Conservation (phyloP, 75 land plant species). For the Cupressus sempervirens region DNA sequence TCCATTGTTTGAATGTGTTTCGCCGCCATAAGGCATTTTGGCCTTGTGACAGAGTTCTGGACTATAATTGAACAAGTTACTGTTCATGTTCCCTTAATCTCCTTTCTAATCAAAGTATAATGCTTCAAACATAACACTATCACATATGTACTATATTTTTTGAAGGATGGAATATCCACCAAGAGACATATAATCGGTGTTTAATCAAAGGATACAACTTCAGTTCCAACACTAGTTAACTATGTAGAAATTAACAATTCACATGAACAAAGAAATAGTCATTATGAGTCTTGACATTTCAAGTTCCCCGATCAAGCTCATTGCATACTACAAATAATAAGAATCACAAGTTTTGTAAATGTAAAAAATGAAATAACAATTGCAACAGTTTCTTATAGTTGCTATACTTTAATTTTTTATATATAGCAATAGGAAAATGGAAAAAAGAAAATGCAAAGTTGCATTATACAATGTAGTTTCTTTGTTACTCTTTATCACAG, state of each 20-base stretch:
- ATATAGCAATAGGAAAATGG: too few species aligned
- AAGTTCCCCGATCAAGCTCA: neutral
- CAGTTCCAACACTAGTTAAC: neutral
- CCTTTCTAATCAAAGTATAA: neutral
- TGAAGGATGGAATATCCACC: neutral
- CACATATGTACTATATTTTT: neutral
- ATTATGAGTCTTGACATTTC: neutral
- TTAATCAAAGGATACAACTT: neutral
- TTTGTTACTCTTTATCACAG: too few species aligned
- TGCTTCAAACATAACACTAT: neutral
- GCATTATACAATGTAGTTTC: too few species aligned
- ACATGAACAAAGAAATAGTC: neutral
- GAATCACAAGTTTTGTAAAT: neutral
- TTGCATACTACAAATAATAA: neutral
- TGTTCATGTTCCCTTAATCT: neutral
- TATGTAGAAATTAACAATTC: neutral
- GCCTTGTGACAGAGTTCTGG: neutral
- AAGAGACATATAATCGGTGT: neutral
- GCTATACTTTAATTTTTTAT: too few species aligned
- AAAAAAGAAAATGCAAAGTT: too few species aligned
- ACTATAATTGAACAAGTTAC: neutral
- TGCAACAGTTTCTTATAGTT: too few species aligned
- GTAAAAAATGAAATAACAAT: neutral
- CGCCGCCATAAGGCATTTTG: neutral
- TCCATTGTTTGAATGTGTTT: neutral